A percentile compares a stretch with the other conserved stretches of the same genome.
Evolutionary conservation across 805 yeast genomes (phyloP).

Genomic region (Lipomyces sp.): DNA sequence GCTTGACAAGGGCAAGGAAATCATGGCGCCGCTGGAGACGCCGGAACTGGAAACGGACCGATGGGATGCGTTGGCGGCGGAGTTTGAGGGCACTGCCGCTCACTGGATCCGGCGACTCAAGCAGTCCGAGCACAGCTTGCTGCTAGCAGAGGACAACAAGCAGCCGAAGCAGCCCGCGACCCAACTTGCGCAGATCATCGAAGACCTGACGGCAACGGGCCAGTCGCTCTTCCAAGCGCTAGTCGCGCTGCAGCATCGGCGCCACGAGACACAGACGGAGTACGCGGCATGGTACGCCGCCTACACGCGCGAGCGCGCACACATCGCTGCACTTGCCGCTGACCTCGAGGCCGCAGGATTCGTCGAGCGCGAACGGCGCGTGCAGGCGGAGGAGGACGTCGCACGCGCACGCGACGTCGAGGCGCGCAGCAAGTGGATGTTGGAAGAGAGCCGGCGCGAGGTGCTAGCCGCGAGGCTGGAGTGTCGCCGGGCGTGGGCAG

Average conservation of each 20-base stretch:
- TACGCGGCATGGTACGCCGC: conserved; percentile 18
- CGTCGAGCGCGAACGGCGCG: conserved; percentile 11
- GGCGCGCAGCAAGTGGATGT: conserved; percentile 4
- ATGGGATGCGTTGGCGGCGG: conserved; percentile 21
- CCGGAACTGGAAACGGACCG: conserved; percentile 5
- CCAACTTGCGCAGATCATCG: conserved; percentile 10
- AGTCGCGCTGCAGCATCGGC: conserved; percentile 21
- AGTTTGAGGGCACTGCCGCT: conserved; percentile 18
- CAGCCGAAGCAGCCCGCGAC: conserved; percentile 16
- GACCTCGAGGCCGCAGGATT: conserved; percentile 14
- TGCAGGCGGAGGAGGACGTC: conserved; percentile 1
- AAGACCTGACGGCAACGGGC: conserved; percentile 17
- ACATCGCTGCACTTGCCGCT: conserved; percentile 14
- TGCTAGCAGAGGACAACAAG: conserved; percentile 20
- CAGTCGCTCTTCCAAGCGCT: conserved; percentile 17
- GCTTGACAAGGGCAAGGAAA: no score
- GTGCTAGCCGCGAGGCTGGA: conserved; percentile 19
- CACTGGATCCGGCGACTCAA: conserved; percentile 18
- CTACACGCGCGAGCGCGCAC: conserved; percentile 13
- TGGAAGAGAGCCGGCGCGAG: conserved; percentile 20
- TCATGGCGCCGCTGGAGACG: conserved; percentile 13
- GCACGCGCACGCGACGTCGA: conserved; percentile 3
- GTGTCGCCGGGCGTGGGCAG: conserved; percentile 28
- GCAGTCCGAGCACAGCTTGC: conserved; percentile 4
- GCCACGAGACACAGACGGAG: conserved; percentile 18